A percentile compares a stretch with the other conserved stretches of the same genome.
Conservation (phyloP, 73 alveolate genomes). For the Paramecium sonneborni region DNA sequence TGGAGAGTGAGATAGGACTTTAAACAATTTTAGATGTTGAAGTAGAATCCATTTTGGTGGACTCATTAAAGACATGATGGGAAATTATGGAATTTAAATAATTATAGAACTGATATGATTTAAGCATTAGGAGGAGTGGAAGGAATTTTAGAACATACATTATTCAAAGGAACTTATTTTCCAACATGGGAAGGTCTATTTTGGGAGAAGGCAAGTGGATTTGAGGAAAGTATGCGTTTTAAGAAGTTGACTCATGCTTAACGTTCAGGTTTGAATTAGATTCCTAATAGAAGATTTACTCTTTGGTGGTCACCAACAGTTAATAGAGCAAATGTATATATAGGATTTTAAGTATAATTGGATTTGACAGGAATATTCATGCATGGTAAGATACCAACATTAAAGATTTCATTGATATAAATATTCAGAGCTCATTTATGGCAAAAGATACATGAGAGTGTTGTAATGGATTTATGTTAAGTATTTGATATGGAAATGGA, state of each 20-base stretch:
- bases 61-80: slow-evolving; percentile 99
- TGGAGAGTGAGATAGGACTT: slow-evolving; percentile 99
- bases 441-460: slow-evolving; percentile 99
- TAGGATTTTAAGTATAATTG: slow-evolving; percentile 99
- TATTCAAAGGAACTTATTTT: slow-evolving; percentile 99
- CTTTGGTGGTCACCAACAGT: slow-evolving; percentile 99
- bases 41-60: slow-evolving; percentile 99
- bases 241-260: slow-evolving; percentile 99
- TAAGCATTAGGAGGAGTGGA: slow-evolving; percentile 99
- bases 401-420: slow-evolving; percentile 98
- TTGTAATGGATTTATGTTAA: slow-evolving; percentile 99
- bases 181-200: slow-evolving; percentile 99
- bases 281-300: slow-evolving; percentile 99
- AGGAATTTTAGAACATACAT: slow-evolving; percentile 99
- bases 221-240: slow-evolving; percentile 99
- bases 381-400: slow-evolving; percentile 99
- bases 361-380: slow-evolving; percentile 99
- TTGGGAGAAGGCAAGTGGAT: slow-evolving; percentile 99
- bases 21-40: slow-evolving; percentile 94
- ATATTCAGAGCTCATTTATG: slow-evolving; percentile 99
- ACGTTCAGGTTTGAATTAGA: slow-evolving; percentile 98
- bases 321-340: slow-evolving; percentile 99
- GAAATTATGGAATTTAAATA: slow-evolving; percentile 99
- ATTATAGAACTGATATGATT: slow-evolving; percentile 99
- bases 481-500: slow-evolving; percentile 99